Base-by-base conservation (phyloP, 2,329 filamentous ascomycete species). In the Fusarium foetens region DNA sequence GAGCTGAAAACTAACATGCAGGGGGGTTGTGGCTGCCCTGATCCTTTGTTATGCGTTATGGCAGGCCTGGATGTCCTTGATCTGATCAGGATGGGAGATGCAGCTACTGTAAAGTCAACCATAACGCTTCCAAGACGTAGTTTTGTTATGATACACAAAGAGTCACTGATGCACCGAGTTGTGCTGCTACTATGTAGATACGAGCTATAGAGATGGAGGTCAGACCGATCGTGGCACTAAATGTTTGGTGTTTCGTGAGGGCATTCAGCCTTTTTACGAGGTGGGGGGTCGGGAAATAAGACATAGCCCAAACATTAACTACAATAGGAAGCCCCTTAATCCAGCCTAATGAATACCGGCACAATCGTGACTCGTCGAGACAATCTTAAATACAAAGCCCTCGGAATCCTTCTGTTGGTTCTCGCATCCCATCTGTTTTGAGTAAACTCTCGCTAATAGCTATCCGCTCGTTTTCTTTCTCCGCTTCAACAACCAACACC, bases 291-390 rank as follows among this genome's bases (percentile, higher is more conserved):
- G 8, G 25, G 27, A 54, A 33, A 41, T 41, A 41, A 13, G 25
- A 13, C 27, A 25, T 8, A 53, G 35, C 27, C 41, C 23, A 36
- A 49, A 14, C 42, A 25, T 38, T 52, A 58, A 58, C 55, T 36
- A 29, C 23, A 49, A 29, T 57, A 49, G 54, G 54, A 57, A 58
- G 55, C 55, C 33, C 42, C 42, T 58, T 36, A 58, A 38, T 21
- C n/a, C 21, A 51, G 31, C 16, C 42, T 58, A 31, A 43, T 33
- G 29, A 23, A 12, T 31, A 57, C 39, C 29, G 25, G 23, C 51
- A 38, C 31, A 42, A 19, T 52, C 17, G 33, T 52, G 49, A 52
- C 49, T 53, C 21, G 33, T 27, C 11, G 35, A 45, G 25, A 25
- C 39, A 46, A 46, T 23, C 25, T 58, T 45, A 62, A 62, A 62